A percentile compares a stretch with the other conserved stretches of the same genome.
phyloP scores from a whole-genome alignment of 768 basidiomycete species.

The Rickenella mellea region DNA sequence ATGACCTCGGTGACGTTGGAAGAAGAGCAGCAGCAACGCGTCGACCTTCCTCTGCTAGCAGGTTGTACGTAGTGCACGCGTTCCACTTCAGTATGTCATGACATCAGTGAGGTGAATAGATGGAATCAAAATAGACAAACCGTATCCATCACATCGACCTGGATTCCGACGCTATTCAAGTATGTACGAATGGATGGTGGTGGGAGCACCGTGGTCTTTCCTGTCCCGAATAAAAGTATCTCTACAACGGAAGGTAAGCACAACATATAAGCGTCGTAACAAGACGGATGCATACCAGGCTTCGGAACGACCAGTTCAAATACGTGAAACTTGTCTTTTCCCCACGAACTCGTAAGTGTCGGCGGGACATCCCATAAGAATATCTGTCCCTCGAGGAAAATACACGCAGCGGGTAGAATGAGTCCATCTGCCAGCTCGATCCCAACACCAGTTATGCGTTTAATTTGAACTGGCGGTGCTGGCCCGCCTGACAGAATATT shows the following conservation, averaged over 20 bases:
- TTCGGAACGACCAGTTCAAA: conserved; percentile 78
- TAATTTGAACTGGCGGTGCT: conserved; percentile 64
- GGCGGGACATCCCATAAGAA: conserved; percentile 84
- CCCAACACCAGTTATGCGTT: conserved; percentile 51
- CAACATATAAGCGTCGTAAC: background rate
- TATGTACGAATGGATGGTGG: conserved; percentile 59
- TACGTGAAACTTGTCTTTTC: conserved; percentile 60
- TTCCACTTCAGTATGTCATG: conserved; percentile 47
- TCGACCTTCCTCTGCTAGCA: conserved; percentile 87
- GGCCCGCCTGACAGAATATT: conserved; percentile 68
- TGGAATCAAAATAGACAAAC: conserved; percentile 40
- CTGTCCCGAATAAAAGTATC: conserved; percentile 85
- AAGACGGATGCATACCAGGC: conserved; percentile 52
- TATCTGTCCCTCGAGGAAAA: conserved; percentile 80
- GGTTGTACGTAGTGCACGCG: conserved; percentile 92
- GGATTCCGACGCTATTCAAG: conserved; percentile 70
- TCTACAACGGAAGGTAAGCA: conserved; percentile 38
- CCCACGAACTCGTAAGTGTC: conserved; percentile 61
- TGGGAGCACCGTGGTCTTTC: conserved; percentile 56
- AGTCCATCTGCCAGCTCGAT: conserved; percentile 75
- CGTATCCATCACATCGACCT: conserved; percentile 84
- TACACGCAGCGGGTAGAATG: conserved; percentile 62
- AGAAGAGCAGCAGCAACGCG: conserved; percentile 88
- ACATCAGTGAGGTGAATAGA: background rate
- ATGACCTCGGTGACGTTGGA: conserved; percentile 47